These are phyloP conservation scores for Nidularia pulvinata DNA, from an alignment of 768 basidiomycete genomes.

Conservation along the genomic window DNA sequence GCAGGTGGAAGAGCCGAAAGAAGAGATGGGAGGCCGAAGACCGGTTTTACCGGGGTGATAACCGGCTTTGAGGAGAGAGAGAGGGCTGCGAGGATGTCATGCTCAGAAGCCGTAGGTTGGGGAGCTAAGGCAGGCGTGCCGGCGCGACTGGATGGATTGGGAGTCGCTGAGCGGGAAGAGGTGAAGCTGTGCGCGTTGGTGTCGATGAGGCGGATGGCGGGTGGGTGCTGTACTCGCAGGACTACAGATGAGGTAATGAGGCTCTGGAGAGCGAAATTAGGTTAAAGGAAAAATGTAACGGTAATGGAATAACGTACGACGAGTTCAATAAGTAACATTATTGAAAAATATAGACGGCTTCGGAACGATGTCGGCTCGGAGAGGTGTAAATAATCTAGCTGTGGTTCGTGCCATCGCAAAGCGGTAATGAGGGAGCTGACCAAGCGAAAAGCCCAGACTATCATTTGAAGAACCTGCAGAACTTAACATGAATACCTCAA, in stretches of 20 bases:
- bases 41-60: conserved; percentile 41
- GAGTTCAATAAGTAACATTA: conserved; percentile 50
- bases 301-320: conserved; percentile 38
- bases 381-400: conserved; percentile 35
- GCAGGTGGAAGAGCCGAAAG: conserved; percentile 21
- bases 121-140: conserved; percentile 10
- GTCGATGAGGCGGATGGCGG: conserved; percentile 69
- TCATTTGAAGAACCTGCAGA: conserved; percentile 55
- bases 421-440: conserved; percentile 44
- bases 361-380: conserved; percentile 28
- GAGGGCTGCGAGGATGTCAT: conserved; percentile 61
- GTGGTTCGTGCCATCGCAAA: conserved; percentile 35
- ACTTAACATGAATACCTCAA: not conserved
- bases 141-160: conserved; percentile 21
- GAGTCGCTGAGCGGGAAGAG: conserved; percentile 43
- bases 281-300: conserved; percentile 3
- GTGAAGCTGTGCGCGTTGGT: conserved; percentile 40
- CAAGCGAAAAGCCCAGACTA: conserved; percentile 58
- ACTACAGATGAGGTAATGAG: conserved; percentile 48
- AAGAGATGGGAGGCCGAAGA: conserved; percentile 76
- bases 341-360: conserved; percentile 44
- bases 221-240: conserved; percentile 67
- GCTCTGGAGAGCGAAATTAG: conserved; percentile 33
- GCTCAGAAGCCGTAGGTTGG: conserved; percentile 29
- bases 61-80: conserved; percentile 68